phyloP scores from a whole-genome alignment of 805 yeast genomes.

The Saccharomyces kudriavzevii region DNA sequence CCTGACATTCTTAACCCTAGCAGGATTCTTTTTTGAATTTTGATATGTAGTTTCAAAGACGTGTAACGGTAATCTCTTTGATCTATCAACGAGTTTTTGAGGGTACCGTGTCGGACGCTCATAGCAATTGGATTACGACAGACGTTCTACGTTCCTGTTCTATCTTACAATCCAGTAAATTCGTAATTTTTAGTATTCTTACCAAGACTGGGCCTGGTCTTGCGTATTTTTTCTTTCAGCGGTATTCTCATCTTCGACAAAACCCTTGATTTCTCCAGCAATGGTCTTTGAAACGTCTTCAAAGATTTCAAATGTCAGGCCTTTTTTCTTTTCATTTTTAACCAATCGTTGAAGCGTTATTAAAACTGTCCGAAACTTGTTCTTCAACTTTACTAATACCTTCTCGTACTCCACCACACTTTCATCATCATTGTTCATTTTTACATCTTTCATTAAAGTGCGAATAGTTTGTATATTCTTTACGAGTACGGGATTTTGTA shows the following conservation, averaged over 20 bases:
- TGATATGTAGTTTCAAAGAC: no score
- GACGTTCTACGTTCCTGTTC: no score
- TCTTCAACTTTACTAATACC: slow-evolving; percentile 45
- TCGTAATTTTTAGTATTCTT: background rate
- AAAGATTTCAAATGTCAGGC: slow-evolving; percentile 31
- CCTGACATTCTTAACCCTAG: background rate
- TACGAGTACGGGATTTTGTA: slow-evolving; percentile 9
- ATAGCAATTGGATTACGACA: no score
- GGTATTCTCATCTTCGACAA: slow-evolving; percentile 21
- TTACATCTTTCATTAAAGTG: slow-evolving; percentile 26
- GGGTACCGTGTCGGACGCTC: no score
- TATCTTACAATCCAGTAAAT: background rate
- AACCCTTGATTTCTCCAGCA: slow-evolving; percentile 28
- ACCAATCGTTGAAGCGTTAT: slow-evolving; percentile 23
- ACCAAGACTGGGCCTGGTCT: slow-evolving; percentile 25
- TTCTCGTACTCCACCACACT: slow-evolving; percentile 51
- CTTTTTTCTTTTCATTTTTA: slow-evolving; percentile 10
- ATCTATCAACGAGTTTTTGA: background rate
- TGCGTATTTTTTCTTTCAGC: slow-evolving; percentile 10
- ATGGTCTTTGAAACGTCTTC: slow-evolving; percentile 26
- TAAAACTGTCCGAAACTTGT: slow-evolving; percentile 50
- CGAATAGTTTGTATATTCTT: slow-evolving; percentile 21
- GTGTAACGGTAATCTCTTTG: background rate
- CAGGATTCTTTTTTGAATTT: no score
- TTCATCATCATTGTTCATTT: slow-evolving; percentile 41